Conservation (phyloP, 148 eudicot species). For the Rhododendron griersonianum region DNA sequence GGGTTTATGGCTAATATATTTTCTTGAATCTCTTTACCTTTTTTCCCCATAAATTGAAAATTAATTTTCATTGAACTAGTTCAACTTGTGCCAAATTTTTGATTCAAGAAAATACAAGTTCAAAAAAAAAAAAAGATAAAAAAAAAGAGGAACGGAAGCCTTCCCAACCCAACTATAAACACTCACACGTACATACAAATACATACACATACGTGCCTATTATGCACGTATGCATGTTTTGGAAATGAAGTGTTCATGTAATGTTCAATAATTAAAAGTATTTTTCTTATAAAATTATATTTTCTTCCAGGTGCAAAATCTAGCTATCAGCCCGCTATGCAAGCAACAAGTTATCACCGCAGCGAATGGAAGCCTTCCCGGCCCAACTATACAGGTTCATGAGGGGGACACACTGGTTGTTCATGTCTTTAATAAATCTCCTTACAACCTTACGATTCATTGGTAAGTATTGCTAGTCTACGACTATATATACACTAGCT, state of each 20-base stretch:
- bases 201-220: no score
- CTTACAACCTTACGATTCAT: constrained; percentile 54
- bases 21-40: neutral
- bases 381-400: no score
- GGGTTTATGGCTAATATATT: no score
- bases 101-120: no score
- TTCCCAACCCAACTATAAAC: neutral
- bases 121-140: no score
- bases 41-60: no score
- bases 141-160: neutral
- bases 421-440: constrained; percentile 50
- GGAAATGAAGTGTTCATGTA: no score
- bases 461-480: constrained; percentile 25
- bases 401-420: constrained; percentile 52
- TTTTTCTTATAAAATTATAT: neutral
- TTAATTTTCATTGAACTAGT: no score
- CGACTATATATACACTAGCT: no score
- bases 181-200: neutral
- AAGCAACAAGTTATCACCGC: constrained; percentile 31
- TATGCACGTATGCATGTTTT: neutral
- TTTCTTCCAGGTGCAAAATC: constrained; percentile 33
- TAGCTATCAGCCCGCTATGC: constrained; percentile 39
- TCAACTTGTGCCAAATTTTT: neutral
- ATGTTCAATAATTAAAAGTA: neutral
- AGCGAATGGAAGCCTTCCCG: constrained; percentile 26